Conservation (phyloP, 768 basidiomycete species). For the Chiua virens region DNA sequence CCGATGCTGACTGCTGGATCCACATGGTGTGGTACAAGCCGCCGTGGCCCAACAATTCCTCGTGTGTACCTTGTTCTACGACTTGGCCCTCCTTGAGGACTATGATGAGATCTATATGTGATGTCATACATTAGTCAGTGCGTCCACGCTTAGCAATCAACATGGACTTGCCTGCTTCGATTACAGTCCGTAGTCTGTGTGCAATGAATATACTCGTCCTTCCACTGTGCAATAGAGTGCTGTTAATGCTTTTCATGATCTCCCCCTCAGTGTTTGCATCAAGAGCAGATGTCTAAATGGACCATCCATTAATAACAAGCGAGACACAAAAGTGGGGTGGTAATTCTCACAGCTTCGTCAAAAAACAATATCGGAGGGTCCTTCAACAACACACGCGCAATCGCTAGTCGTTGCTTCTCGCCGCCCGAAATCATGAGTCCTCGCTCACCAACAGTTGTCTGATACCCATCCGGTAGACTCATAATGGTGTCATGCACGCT, state of each 20-base stretch:
- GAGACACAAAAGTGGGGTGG: background rate
- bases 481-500: constrained; percentile 82
- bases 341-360: constrained; percentile 84
- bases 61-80: constrained; percentile 92
- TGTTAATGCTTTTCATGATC: constrained; percentile 92
- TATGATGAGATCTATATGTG: constrained; percentile 78
- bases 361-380: constrained; percentile 97
- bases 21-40: constrained; percentile 84
- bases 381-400: constrained; percentile 89
- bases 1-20: constrained; percentile 63
- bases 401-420: constrained; percentile 95
- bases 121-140: background rate
- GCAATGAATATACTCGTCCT: constrained; percentile 98
- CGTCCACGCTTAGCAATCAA: background rate
- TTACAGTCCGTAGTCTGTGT: constrained; percentile 84
- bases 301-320: background rate
- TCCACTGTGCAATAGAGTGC: constrained; percentile 66
- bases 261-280: constrained; percentile 95
- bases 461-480: constrained; percentile 81
- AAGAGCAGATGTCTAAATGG: constrained; percentile 82
- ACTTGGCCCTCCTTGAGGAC: constrained; percentile 90
- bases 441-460: constrained; percentile 91
- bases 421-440: constrained; percentile 99
- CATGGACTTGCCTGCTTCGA: constrained; percentile 71
- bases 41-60: constrained; percentile 68